Percentiles rank a stretch among this genome's conserved stretches.
These are phyloP conservation scores for Coemansia sp. DNA, from an alignment of 192 early-diverging fungal genomes.

Conservation along the genomic window DNA sequence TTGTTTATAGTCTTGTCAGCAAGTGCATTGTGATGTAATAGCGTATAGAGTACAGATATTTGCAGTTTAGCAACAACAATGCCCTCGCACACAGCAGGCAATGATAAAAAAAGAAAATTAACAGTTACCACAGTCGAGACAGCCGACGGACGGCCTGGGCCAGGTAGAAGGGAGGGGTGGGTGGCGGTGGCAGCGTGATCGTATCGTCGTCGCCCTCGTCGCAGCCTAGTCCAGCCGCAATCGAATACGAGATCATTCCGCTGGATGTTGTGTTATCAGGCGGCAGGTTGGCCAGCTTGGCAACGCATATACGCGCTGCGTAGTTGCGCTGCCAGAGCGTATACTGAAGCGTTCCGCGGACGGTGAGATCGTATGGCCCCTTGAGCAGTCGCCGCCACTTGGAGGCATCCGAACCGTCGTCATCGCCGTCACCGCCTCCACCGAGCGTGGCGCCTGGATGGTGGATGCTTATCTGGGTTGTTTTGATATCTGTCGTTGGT, in stretches of 20 bases:
- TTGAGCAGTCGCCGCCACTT: constrained; percentile 43
- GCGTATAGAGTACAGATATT: not conserved
- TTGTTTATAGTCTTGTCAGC: too few species aligned
- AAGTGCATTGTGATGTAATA: too few species aligned
- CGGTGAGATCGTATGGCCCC: constrained; percentile 52
- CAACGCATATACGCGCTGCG: constrained; percentile 49
- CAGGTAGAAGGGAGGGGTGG: constrained; percentile 16
- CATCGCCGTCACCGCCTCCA: constrained; percentile 18
- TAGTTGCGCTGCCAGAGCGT: constrained; percentile 54
- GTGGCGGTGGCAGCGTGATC: constrained; percentile 34
- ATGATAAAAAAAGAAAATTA: too few species aligned
- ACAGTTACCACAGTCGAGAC: not conserved
- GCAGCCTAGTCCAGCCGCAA: constrained; percentile 43
- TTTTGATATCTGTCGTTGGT: constrained; percentile 30
- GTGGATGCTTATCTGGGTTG: constrained; percentile 49
- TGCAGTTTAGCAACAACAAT: not conserved
- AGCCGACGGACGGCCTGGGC: not conserved
- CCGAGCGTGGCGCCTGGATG: constrained; percentile 36
- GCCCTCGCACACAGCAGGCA: not conserved
- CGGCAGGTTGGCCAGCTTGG: constrained; percentile 51
- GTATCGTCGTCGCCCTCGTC: constrained; percentile 43
- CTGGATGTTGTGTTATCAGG: constrained; percentile 24
- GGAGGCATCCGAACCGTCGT: constrained; percentile 36
- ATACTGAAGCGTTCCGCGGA: constrained; percentile 54
- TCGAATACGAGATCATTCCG: not conserved